Evolutionary conservation across 495 filamentous ascomycete genomes (phyloP), one percentile per base, ranked within the genome.

Genomic region (Talaromyces nanjingensis): DNA sequence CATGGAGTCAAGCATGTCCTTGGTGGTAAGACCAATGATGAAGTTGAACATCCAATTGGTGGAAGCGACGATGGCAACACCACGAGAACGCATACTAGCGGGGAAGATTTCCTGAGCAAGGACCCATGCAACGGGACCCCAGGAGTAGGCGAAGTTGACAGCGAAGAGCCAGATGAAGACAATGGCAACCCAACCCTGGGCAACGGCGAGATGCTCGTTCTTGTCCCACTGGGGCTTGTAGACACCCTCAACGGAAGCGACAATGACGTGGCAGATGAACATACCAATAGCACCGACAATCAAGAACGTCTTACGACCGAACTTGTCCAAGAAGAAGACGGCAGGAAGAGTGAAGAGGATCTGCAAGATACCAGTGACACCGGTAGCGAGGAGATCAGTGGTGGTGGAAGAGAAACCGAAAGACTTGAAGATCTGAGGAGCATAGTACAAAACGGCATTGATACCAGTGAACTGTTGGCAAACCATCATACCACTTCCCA

Each of bases 311-410:
- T 89, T 83, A 16, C 89, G 88, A 29, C 89, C 89, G 31, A 85
- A 85, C 62, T 83, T 83, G 68, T 93, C 89, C 66, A 92, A 87
- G 76, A 86, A 90, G 68, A 90, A 81, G 68, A 87, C 89, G 60
- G 85, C 87, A 45, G 87, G 76, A 12, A 84, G 77, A 4, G 87
- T 90, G 70, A 87, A 87, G 66, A 91, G 76, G 73, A 91, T 90
- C 70, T 91, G 88, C 14, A 90, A 72, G 20, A 89, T 88, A 67
- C 90, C 91, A 65, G 87, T 88, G n/a, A 91, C 80, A 20, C 88
- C 87, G 2, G 87, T 89, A 1, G 86, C 86, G n/a, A 90, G 81
- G 55, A 91, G 78, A 65, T 84, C 84, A 64, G 85, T 80, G 66
- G 90, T 85, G 60, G 72, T 81, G 39, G 66, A 74, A 45, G 68